Conservation (phyloP, 768 basidiomycete species). For the Termitomyces sp. region DNA sequence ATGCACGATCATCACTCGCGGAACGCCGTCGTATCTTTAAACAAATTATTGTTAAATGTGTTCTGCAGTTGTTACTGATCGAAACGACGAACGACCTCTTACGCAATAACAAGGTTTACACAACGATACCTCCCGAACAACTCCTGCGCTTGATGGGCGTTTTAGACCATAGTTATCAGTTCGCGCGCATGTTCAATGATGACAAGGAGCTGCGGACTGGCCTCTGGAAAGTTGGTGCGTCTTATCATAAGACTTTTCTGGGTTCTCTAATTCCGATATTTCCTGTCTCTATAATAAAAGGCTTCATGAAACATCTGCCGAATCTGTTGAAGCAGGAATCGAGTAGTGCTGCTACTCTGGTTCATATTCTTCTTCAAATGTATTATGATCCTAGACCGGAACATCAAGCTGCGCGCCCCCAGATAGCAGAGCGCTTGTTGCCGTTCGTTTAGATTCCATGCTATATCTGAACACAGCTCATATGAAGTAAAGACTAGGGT, state of each 20-base stretch:
- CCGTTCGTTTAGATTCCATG: constrained; percentile 45
- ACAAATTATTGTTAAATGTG: constrained; percentile 99
- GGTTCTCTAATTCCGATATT: background rate
- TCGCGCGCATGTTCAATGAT: constrained; percentile 96
- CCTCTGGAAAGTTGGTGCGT: constrained; percentile 98
- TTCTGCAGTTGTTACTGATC: constrained; percentile 91
- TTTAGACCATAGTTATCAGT: constrained; percentile 95
- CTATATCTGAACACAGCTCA: constrained; percentile 10
- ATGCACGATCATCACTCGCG: constrained; percentile 50
- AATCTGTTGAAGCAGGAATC: constrained; percentile 98
- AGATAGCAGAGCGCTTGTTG: constrained; percentile 70
- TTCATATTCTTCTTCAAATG: constrained; percentile 90
- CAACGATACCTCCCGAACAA: constrained; percentile 91
- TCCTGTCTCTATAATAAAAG: constrained; percentile 34
- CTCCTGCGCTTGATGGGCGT: constrained; percentile 92
- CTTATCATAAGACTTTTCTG: background rate
- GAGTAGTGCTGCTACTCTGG: constrained; percentile 91
- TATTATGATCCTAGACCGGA: constrained; percentile 89
- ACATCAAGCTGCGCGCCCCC: constrained; percentile 79
- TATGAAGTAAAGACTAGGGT: constrained; percentile 58
- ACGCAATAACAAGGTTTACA: constrained; percentile 89
- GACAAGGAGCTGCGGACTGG: constrained; percentile 96
- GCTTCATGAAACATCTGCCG: constrained; percentile 99
- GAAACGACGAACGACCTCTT: constrained; percentile 96
- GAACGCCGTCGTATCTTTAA: constrained; percentile 89